Percentiles rank a stretch among this genome's conserved stretches.
Conservation (phyloP, 192 early-diverging fungal genomes). For the Gonapodya prolifera region DNA sequence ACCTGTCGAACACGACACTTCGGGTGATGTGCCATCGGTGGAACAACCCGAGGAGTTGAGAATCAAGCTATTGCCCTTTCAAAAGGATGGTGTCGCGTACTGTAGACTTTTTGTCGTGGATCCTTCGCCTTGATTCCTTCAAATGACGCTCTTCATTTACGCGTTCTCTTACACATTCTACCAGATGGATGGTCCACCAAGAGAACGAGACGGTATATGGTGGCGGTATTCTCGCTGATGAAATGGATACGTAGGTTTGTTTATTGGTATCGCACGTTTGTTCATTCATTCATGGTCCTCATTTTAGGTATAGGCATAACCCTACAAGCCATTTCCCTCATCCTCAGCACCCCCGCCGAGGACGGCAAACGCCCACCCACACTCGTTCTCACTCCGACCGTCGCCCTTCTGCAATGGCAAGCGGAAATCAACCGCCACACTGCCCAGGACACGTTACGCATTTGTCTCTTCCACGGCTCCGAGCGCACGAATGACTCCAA, state of each 20-base stretch:
- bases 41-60: slow-evolving; percentile 56
- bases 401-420: slow-evolving; percentile 61
- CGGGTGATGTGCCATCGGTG: not conserved
- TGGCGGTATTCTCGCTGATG: slow-evolving; percentile 64
- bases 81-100: slow-evolving; percentile 72
- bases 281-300: not conserved
- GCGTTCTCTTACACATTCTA: too few relatives aligned
- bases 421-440: slow-evolving; percentile 47
- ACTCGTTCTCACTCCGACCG: slow-evolving; percentile 54
- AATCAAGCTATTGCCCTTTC: slow-evolving; percentile 76
- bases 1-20: not conserved
- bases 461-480: slow-evolving; percentile 53
- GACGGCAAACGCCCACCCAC: slow-evolving; percentile 45
- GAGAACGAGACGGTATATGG: slow-evolving; percentile 26
- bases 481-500: slow-evolving; percentile 36
- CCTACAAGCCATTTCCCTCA: slow-evolving; percentile 52
- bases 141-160: too few relatives aligned
- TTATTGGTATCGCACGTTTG: not conserved
- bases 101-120: too few relatives aligned
- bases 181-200: slow-evolving; percentile 45
- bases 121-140: too few relatives aligned
- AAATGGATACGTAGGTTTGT: slow-evolving; percentile 54
- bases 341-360: slow-evolving; percentile 36
- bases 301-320: slow-evolving; percentile 58
- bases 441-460: slow-evolving; percentile 35